Conservation (phyloP, 2,329 filamentous ascomycete species). For the Verticillium longisporum region DNA sequence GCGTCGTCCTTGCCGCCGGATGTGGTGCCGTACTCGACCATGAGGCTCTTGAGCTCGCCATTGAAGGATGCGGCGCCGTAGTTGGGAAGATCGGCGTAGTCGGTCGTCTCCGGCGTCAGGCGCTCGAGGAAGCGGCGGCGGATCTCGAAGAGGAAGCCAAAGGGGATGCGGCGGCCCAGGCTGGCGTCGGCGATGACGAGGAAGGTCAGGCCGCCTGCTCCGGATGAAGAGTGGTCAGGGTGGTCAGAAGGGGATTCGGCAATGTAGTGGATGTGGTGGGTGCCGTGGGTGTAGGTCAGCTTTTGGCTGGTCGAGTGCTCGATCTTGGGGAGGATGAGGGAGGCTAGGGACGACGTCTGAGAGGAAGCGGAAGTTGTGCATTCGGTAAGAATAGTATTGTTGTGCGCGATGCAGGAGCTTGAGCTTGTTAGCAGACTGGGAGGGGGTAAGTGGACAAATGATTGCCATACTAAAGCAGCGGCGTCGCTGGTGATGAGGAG, state of each 20-base stretch:
- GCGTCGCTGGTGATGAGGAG: conserved; percentile 60
- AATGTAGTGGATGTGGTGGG: conserved; percentile 93
- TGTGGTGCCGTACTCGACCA: conserved; percentile 79
- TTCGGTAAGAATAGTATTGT: conserved; percentile 87
- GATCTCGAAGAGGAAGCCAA: conserved; percentile 86
- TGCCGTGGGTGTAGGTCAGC: conserved; percentile 87
- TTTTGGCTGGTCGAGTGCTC: conserved; percentile 73
- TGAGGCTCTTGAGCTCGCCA: conserved; percentile 63
- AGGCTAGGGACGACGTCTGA: conserved; percentile 79
- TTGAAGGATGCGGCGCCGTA: conserved; percentile 93
- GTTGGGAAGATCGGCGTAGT: conserved; percentile 72
- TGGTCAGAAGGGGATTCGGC: conserved; percentile 70
- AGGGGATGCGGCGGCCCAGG: conserved; percentile 81
- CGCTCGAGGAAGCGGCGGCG: conserved; percentile 77
- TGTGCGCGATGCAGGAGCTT: conserved; percentile 90
- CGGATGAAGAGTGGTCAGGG: conserved; percentile 39
- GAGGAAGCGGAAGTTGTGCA: conserved; percentile 82
- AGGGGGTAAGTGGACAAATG: neutral
- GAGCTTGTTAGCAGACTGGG: neutral
- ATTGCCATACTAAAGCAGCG: conserved; percentile 62
- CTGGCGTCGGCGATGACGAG: conserved; percentile 78
- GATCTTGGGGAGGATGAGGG: conserved; percentile 93
- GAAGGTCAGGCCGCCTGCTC: conserved; percentile 78
- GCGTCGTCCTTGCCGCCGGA: conserved; percentile 71
- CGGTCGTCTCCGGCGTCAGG: conserved; percentile 58